phyloP scores from a whole-genome alignment of 345 rosid genomes.

The Rhodamnia rubescens region DNA sequence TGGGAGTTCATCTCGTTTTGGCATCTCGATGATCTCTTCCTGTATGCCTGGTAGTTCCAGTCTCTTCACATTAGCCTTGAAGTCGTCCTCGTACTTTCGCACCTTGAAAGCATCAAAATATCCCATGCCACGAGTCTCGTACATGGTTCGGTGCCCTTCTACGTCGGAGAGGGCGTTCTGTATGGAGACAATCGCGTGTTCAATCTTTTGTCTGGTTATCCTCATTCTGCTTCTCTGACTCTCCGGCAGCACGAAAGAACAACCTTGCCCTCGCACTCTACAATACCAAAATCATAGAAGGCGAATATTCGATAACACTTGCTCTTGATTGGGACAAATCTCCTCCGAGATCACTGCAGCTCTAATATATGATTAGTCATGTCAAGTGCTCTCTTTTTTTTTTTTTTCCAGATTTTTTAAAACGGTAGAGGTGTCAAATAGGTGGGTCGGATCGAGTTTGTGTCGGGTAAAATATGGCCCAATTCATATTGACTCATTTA shows the following conservation, averaged over 20 bases:
- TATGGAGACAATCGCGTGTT: conserved; percentile 8
- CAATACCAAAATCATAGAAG: background rate
- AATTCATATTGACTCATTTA: no score
- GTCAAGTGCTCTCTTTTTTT: no score
- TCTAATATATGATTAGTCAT: no score
- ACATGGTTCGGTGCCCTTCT: conserved; percentile 21
- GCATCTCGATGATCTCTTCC: conserved; percentile 62
- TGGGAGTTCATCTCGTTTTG: conserved; percentile 57
- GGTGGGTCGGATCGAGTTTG: no score
- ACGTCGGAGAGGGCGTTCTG: background rate
- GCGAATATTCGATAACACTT: background rate
- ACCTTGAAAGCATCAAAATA: conserved; percentile 59
- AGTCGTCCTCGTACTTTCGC: conserved; percentile 26
- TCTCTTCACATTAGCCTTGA: conserved; percentile 58
- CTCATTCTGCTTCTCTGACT: conserved; percentile 38
- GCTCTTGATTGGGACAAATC: background rate
- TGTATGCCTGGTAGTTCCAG: conserved; percentile 53
- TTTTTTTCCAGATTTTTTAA: no score
- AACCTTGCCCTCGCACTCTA: background rate
- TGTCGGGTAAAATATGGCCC: no score
- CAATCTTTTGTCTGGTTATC: conserved; percentile 18
- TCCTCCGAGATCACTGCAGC: conserved; percentile 20
- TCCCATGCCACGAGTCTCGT: conserved; percentile 21
- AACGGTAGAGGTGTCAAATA: no score
- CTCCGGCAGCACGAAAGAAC: conserved; percentile 50